These are phyloP conservation scores for Ustulina deusta DNA, from an alignment of 2,329 filamentous ascomycete genomes.

Conservation along the genomic window DNA sequence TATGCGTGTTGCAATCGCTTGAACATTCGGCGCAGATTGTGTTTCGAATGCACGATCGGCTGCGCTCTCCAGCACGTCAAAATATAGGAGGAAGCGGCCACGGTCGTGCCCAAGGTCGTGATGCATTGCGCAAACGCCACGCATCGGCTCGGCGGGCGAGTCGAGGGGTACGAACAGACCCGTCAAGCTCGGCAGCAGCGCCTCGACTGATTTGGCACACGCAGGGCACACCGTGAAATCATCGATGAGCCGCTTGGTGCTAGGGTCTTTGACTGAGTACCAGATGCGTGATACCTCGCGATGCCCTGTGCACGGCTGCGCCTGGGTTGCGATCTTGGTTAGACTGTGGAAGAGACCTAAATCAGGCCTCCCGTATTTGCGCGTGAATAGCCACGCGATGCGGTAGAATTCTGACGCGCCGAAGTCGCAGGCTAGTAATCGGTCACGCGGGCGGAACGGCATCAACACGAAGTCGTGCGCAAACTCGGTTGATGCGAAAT, in stretches of 20 bases:
- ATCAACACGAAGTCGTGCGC: slow-evolving; percentile 73
- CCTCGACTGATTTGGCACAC: slow-evolving; percentile 78
- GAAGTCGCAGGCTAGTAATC: slow-evolving; percentile 79
- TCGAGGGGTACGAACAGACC: slow-evolving; percentile 72
- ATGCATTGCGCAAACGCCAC: slow-evolving; percentile 76
- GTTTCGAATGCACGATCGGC: slow-evolving; percentile 63
- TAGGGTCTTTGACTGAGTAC: slow-evolving; percentile 79
- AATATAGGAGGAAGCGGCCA: slow-evolving; percentile 68
- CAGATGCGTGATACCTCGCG: slow-evolving; percentile 71
- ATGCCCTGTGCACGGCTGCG: slow-evolving; percentile 69
- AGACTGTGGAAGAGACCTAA: slow-evolving; percentile 77
- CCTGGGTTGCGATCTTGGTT: slow-evolving; percentile 69
- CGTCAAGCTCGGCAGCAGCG: slow-evolving; percentile 77
- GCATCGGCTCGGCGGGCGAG: slow-evolving; percentile 59
- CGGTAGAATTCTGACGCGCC: slow-evolving; percentile 82
- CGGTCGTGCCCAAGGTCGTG: slow-evolving; percentile 51
- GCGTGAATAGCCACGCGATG: slow-evolving; percentile 83
- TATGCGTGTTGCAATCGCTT: slow-evolving; percentile 73
- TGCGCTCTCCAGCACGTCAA: slow-evolving; percentile 69
- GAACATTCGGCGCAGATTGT: slow-evolving; percentile 65
- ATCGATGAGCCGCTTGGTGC: slow-evolving; percentile 71
- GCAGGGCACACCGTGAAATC: slow-evolving; percentile 81
- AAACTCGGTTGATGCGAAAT: slow-evolving; percentile 77
- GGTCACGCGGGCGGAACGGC: slow-evolving; percentile 66
- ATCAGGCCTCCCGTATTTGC: slow-evolving; percentile 75